Conservation (phyloP, 1,139 yeast species). For the Debaryomycetaceae sp. region DNA sequence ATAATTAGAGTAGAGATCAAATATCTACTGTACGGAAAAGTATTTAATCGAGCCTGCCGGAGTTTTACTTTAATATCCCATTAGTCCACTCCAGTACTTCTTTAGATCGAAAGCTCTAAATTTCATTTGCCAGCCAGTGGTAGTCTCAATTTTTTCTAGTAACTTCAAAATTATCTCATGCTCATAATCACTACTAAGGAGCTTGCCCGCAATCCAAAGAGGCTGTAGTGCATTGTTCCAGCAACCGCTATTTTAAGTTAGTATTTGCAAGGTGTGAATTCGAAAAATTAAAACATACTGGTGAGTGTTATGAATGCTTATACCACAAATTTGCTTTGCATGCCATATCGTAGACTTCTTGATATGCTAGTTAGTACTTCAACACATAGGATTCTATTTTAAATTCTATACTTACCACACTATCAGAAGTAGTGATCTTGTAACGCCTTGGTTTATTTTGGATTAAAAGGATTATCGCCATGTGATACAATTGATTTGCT, state of each 20-base stretch:
- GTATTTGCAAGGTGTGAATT: not conserved
- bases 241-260: conserved; percentile 20
- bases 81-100: conserved; percentile 24
- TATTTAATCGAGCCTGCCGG: too few relatives aligned
- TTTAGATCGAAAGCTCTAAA: conserved; percentile 31
- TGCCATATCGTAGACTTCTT: conserved; percentile 34
- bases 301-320: conserved; percentile 32
- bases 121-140: conserved; percentile 41
- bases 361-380: conserved; percentile 7
- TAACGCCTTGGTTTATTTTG: conserved; percentile 35
- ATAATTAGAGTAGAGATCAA: too few relatives aligned
- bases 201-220: conserved; percentile 37
- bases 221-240: conserved; percentile 40
- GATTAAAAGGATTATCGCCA: conserved; percentile 34
- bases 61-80: not conserved
- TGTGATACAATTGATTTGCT: conserved; percentile 38
- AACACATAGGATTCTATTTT: too few relatives aligned
- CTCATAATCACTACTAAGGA: conserved; percentile 35
- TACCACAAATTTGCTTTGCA: conserved; percentile 37
- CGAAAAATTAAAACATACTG: conserved; percentile 10
- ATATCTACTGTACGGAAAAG: too few relatives aligned
- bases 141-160: conserved; percentile 25
- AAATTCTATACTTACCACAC: conserved; percentile 4
- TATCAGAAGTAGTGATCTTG: conserved; percentile 12
- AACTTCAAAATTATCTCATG: conserved; percentile 28